Conservation (phyloP, 192 early-diverging fungal species). For the Spinellus fusiger region DNA sequence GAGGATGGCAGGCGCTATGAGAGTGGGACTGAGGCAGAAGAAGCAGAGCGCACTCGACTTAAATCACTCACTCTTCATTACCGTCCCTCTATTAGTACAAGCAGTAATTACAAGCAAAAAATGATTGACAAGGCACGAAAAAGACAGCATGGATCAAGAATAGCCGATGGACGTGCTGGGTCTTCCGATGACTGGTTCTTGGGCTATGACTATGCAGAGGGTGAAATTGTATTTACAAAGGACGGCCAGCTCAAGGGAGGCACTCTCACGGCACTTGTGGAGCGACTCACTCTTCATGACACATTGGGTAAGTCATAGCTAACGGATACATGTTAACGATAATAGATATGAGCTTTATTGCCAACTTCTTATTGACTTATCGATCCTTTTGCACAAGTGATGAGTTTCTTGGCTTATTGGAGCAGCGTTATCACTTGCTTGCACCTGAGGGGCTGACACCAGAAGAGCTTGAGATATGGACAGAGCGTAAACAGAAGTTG, state of each 20-base stretch:
- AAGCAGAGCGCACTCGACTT: neutral
- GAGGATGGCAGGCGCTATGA: neutral
- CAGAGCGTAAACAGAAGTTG: slow-evolving; percentile 83
- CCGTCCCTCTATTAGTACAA: neutral
- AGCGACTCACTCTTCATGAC: slow-evolving; percentile 91
- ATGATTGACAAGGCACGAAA: slow-evolving; percentile 35
- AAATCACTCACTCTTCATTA: slow-evolving; percentile 2
- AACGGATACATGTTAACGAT: slow-evolving; percentile 19
- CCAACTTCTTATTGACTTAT: slow-evolving; percentile 92
- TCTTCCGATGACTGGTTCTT: slow-evolving; percentile 73
- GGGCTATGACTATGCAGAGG: slow-evolving; percentile 68
- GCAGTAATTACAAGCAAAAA: slow-evolving; percentile 23
- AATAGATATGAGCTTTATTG: slow-evolving; percentile 72
- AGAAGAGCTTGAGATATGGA: slow-evolving; percentile 74
- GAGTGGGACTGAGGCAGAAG: neutral
- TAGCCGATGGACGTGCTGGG: neutral
- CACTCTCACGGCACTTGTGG: slow-evolving; percentile 80
- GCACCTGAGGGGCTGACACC: slow-evolving; percentile 64
- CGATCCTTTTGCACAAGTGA: slow-evolving; percentile 83
- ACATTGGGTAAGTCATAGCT: slow-evolving; percentile 25
- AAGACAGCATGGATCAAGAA: slow-evolving; percentile 3
- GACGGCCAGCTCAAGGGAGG: slow-evolving; percentile 88
- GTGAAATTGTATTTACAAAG: slow-evolving; percentile 75
- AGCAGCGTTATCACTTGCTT: slow-evolving; percentile 70
- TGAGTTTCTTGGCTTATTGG: slow-evolving; percentile 72